A percentile compares a stretch with the other conserved stretches of the same genome.
Conservation (phyloP, 768 basidiomycete species). For the Lactifluus echinatus region DNA sequence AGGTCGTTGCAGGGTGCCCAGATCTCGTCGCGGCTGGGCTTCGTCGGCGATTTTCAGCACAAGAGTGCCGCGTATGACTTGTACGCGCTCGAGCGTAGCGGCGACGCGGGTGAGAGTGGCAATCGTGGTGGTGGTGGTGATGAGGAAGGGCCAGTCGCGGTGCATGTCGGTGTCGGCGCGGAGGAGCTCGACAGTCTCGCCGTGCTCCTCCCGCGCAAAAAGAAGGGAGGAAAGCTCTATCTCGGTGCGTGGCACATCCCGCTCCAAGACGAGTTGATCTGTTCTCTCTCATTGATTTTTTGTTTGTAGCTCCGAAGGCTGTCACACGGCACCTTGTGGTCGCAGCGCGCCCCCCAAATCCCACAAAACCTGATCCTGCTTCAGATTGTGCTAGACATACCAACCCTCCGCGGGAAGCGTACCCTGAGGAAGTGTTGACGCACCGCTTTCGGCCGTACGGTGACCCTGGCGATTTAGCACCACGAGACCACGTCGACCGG, state of each 20-base stretch:
- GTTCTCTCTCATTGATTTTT: not conserved
- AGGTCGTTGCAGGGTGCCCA: slow-evolving; percentile 3
- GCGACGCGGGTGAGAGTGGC: not conserved
- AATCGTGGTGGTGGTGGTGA: not conserved
- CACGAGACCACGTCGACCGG: not conserved
- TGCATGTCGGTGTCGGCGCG: not conserved
- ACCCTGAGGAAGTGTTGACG: slow-evolving; percentile 14
- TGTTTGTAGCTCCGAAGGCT: slow-evolving; percentile 10
- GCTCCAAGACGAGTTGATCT: not conserved
- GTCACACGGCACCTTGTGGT: slow-evolving; percentile 16
- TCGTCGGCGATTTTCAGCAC: slow-evolving; percentile 10
- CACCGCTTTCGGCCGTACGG: slow-evolving; percentile 19
- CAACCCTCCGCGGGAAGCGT: slow-evolving; percentile 15
- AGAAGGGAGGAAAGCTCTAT: slow-evolving; percentile 16
- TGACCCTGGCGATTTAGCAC: slow-evolving; percentile 3
- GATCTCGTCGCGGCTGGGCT: not conserved
- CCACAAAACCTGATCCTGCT: not conserved
- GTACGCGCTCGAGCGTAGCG: not conserved
- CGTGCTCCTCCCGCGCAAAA: slow-evolving; percentile 15
- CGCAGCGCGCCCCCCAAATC: slow-evolving; percentile 6
- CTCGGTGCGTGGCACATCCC: slow-evolving; percentile 10
- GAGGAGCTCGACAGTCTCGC: slow-evolving; percentile 18
- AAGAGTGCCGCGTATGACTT: slow-evolving; percentile 14
- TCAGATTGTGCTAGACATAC: not conserved
- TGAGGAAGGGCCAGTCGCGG: not conserved